These are phyloP conservation scores for Vaccinium darrowii DNA, from an alignment of 148 eudicot species.

Conservation along the genomic window DNA sequence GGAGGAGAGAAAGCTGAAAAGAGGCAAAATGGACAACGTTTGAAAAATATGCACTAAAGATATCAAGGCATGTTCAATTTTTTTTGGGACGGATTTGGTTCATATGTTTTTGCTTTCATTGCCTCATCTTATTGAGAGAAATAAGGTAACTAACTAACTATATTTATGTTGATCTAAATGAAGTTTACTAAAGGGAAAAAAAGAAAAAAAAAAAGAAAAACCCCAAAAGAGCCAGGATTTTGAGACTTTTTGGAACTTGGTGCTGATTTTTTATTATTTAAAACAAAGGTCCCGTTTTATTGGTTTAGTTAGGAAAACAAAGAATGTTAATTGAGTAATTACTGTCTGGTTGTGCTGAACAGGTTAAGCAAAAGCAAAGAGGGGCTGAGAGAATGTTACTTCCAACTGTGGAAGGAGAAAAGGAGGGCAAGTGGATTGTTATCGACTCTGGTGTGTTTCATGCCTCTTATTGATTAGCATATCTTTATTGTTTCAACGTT, in stretches of 20 bases:
- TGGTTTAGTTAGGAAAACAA: not conserved
- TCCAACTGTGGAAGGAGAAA: constrained; percentile 83
- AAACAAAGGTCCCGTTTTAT: not conserved
- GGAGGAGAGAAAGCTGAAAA: too few species aligned
- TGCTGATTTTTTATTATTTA: not conserved
- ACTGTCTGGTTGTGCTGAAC: constrained; percentile 16
- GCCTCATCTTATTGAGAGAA: too few species aligned
- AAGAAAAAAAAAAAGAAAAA: too few species aligned
- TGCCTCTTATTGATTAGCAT: not conserved
- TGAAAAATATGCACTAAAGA: too few species aligned
- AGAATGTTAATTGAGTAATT: not conserved
- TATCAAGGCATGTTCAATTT: too few species aligned
- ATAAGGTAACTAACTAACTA: not conserved
- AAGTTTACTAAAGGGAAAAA: not conserved
- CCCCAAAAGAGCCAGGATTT: not conserved
- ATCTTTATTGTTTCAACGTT: not conserved
- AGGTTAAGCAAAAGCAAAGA: constrained; percentile 89
- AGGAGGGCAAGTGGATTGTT: constrained; percentile 89
- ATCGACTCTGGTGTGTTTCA: constrained; percentile 73
- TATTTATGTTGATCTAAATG: not conserved
- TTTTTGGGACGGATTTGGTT: too few species aligned
- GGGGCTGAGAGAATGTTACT: constrained; percentile 76
- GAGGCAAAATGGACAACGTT: too few species aligned
- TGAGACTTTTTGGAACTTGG: not conserved
- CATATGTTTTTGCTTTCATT: too few species aligned